These are phyloP conservation scores for Fraxinus xanthoxyloides DNA, from an alignment of 305 asterid species.

Conservation along the genomic window DNA sequence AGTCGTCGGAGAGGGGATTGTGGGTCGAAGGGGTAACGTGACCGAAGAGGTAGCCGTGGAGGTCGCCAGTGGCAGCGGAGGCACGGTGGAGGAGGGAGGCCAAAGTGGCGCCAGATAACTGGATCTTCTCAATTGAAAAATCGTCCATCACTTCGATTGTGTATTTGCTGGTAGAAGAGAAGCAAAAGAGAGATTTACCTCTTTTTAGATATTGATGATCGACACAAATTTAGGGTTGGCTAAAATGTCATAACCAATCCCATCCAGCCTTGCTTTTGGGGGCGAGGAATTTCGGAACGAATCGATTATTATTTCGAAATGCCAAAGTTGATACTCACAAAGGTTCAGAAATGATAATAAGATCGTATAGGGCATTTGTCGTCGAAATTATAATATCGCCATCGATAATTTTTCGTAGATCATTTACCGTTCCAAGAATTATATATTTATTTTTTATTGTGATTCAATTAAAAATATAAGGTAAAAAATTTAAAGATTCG, in stretches of 20 bases:
- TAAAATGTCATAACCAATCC: neutral
- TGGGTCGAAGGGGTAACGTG: constrained; percentile 47
- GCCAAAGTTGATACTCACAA: neutral
- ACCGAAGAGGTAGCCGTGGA: constrained; percentile 60
- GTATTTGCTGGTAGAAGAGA: neutral
- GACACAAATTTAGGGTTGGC: neutral
- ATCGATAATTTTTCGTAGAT: neutral
- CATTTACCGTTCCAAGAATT: no score
- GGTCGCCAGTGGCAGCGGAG: constrained; percentile 45
- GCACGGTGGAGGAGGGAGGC: constrained; percentile 61
- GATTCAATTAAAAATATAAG: no score
- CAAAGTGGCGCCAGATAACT: constrained; percentile 40
- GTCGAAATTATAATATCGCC: neutral
- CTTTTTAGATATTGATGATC: neutral
- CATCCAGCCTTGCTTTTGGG: neutral
- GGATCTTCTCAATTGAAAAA: constrained; percentile 30
- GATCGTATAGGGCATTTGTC: neutral
- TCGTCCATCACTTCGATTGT: constrained; percentile 27
- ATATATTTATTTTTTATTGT: no score
- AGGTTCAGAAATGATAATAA: no score
- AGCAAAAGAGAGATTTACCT: neutral
- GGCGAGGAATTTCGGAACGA: neutral
- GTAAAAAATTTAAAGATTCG: neutral
- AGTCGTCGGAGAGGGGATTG: constrained; percentile 62
- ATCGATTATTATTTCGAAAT: no score